A percentile compares a stretch with the other conserved stretches of the same genome.
Conservation (phyloP, 1,139 yeast genomes). For the Blastobotrys raffinosifermentans region DNA sequence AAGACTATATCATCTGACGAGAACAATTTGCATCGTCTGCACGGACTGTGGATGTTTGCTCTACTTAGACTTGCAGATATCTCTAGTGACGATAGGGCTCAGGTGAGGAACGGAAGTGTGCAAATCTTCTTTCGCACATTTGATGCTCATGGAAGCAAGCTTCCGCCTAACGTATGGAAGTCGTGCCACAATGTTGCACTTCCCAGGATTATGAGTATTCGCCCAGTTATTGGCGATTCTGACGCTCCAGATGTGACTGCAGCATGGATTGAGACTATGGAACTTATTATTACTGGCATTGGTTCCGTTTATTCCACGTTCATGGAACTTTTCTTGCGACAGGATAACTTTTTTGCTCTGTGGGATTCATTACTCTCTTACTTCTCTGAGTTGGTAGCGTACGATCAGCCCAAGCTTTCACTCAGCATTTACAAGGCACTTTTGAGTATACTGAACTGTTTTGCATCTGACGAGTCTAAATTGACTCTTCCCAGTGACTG, state of each 20-base stretch:
- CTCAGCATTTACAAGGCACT: conserved; percentile 48
- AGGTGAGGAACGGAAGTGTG: conserved; percentile 82
- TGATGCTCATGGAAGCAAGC: conserved; percentile 63
- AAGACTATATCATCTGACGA: conserved; percentile 7
- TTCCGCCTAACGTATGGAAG: conserved; percentile 39
- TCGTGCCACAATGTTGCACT: conserved; percentile 33
- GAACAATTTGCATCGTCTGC: conserved; percentile 14
- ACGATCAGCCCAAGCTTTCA: conserved; percentile 46
- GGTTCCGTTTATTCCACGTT: conserved; percentile 46
- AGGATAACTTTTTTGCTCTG: conserved; percentile 25
- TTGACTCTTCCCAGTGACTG: conserved; percentile 33
- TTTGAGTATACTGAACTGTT: conserved; percentile 40
- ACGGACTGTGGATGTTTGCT: conserved; percentile 57
- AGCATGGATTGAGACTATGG: conserved; percentile 54
- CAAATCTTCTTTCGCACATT: conserved; percentile 82
- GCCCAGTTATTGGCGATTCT: conserved; percentile 15
- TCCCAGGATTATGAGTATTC: conserved; percentile 30
- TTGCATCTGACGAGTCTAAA: conserved; percentile 20
- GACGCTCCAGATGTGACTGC: conserved; percentile 19
- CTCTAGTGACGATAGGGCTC: conserved; percentile 60
- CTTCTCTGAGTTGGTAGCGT: conserved; percentile 37
- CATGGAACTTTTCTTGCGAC: conserved; percentile 32
- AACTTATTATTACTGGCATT: conserved; percentile 54
- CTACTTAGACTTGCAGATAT: conserved; percentile 56
- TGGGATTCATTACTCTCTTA: conserved; percentile 53